phyloP scores from a whole-genome alignment of 306 rosid genomes.

The Lagenaria siceraria region DNA sequence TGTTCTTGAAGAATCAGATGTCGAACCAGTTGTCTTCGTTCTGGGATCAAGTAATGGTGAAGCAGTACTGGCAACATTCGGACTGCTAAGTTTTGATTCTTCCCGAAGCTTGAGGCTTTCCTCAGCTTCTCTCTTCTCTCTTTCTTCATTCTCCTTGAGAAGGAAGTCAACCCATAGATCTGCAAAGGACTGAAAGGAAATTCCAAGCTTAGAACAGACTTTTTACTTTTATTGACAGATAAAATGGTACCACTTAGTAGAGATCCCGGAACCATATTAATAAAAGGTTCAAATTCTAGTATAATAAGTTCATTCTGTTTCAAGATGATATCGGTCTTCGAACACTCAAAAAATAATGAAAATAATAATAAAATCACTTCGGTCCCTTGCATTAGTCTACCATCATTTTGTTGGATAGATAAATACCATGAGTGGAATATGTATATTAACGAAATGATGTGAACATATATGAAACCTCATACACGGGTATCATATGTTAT shows the following conservation, averaged over 20 bases:
- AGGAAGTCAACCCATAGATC: conserved; percentile 99
- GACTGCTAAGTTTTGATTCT: conserved; percentile 21
- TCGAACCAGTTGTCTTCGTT: conserved; percentile 20
- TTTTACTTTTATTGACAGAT: background rate
- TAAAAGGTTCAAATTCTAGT: background rate
- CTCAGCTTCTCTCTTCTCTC: conserved; percentile 57
- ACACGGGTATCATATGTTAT: background rate
- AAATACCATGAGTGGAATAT: background rate
- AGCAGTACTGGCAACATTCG: conserved; percentile 5
- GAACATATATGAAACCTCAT: background rate
- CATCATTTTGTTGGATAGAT: background rate
- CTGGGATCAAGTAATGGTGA: conserved; percentile 19
- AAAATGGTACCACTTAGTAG: background rate
- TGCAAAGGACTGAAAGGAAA: conserved; percentile 75
- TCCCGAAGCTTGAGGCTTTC: conserved; percentile 30
- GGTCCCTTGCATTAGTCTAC: background rate
- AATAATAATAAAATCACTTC: background rate
- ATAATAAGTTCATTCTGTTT: background rate
- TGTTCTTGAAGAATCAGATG: conserved; percentile 19
- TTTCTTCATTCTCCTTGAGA: conserved; percentile 79
- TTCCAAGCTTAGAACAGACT: background rate
- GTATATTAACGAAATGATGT: background rate
- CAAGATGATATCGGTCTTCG: background rate
- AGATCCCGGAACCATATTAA: background rate
- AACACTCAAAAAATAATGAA: background rate